A percentile compares a stretch with the other conserved stretches of the same genome.
Conservation (phyloP, 2,329 filamentous ascomycete species). For the Talaromyces sp. region DNA sequence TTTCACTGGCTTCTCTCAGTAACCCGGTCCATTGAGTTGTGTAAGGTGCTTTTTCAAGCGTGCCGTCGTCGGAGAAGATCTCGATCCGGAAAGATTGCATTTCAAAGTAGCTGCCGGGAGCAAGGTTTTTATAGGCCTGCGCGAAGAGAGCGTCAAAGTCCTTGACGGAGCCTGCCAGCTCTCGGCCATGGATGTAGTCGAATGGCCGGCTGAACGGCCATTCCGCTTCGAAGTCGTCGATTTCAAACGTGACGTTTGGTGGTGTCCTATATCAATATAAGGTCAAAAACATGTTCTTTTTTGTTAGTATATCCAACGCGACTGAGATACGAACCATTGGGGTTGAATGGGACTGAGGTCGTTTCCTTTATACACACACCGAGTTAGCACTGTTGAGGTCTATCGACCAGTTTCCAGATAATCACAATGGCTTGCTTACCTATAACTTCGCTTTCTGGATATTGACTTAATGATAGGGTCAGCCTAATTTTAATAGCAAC, state of each 20-base stretch:
- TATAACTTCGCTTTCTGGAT: conserved; percentile 18
- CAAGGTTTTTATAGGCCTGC: conserved; percentile 24
- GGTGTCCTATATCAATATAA: conserved; percentile 15
- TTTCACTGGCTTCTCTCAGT: conserved; percentile 24
- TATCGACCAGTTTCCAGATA: background rate
- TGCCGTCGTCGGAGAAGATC: conserved; percentile 27
- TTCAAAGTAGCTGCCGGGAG: conserved; percentile 46
- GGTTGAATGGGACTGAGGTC: conserved; percentile 21
- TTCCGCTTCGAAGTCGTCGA: conserved; percentile 23
- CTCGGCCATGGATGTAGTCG: conserved; percentile 23
- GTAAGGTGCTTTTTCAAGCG: conserved; percentile 20
- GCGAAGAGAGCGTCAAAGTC: conserved; percentile 16
- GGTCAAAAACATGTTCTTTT: background rate
- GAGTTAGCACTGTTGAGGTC: background rate
- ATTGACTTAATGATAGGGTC: conserved; percentile 11
- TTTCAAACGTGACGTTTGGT: conserved; percentile 21
- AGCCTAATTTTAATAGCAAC: background rate
- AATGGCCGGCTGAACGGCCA: conserved; percentile 20
- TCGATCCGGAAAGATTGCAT: conserved; percentile 29
- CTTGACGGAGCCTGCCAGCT: conserved; percentile 18
- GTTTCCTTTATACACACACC: conserved; percentile 11
- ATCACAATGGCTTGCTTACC: background rate
- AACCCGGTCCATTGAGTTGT: conserved; percentile 23
- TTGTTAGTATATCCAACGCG: background rate
- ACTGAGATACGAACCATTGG: conserved; percentile 15